phyloP scores from a whole-genome alignment of 192 early-diverging fungal species.

The Linnemannia schmuckeri region DNA sequence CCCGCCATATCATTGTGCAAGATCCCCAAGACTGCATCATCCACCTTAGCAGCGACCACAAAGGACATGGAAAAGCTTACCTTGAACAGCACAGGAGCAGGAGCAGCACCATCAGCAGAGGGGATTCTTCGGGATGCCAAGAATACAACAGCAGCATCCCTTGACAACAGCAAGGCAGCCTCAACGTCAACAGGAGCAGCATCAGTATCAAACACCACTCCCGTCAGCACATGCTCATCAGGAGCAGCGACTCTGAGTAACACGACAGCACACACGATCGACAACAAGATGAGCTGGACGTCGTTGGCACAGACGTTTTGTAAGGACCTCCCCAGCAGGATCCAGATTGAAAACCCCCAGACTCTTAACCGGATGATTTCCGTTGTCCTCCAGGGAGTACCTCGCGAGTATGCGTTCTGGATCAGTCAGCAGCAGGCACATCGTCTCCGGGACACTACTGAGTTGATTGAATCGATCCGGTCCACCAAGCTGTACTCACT shows the following conservation, averaged over 20 bases:
- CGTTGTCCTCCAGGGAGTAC: slow-evolving; percentile 63
- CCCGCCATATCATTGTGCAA: slow-evolving; percentile 55
- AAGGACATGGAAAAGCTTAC: slow-evolving; percentile 26
- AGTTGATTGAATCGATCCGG: slow-evolving; percentile 49
- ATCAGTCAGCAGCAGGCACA: slow-evolving; percentile 57
- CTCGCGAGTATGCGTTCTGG: slow-evolving; percentile 58
- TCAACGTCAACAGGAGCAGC: neutral
- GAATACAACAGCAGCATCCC: neutral
- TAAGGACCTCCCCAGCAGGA: slow-evolving; percentile 65
- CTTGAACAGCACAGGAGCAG: neutral
- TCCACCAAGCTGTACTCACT: slow-evolving; percentile 59
- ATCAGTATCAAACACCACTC: neutral
- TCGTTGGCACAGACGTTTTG: slow-evolving; percentile 67
- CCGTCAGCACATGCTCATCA: slow-evolving; percentile 20
- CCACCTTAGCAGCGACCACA: slow-evolving; percentile 6
- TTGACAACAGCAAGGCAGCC: neutral
- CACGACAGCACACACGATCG: slow-evolving; percentile 18
- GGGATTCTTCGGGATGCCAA: slow-evolving; percentile 4
- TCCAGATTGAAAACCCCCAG: slow-evolving; percentile 65
- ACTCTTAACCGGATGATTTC: slow-evolving; percentile 60
- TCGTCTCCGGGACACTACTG: slow-evolving; percentile 53
- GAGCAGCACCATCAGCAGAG: slow-evolving; percentile 10
- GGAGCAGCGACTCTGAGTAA: slow-evolving; percentile 3
- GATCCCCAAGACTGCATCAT: slow-evolving; percentile 30
- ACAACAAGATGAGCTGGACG: slow-evolving; percentile 63